A percentile compares a stretch with the other conserved stretches of the same genome.
Conservation (phyloP, 257 asterid species). For the Orobanche coerulescens region DNA sequence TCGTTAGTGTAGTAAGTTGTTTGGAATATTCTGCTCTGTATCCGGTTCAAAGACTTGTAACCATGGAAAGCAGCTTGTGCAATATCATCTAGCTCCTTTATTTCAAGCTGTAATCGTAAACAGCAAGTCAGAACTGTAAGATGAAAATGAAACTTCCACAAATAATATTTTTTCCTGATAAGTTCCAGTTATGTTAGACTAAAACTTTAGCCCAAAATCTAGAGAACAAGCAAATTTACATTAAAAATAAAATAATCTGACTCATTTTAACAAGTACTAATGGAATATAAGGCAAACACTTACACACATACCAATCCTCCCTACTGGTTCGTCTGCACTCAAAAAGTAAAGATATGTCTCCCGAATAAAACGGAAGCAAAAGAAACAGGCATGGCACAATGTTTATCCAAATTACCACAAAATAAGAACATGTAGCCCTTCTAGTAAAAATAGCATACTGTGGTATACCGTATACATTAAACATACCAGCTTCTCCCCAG, state of each 20-base stretch:
- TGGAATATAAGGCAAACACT: too few relatives aligned
- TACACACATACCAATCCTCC: too few relatives aligned
- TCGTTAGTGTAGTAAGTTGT: conserved; percentile 77
- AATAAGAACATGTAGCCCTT: conserved; percentile 15
- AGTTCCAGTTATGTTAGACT: not conserved
- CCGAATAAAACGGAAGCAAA: conserved; percentile 2
- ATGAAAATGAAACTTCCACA: conserved; percentile 20
- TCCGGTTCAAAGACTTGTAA: conserved; percentile 85
- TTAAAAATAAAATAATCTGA: not conserved
- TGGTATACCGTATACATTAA: conserved; percentile 18
- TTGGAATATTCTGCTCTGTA: conserved; percentile 92
- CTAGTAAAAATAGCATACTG: conserved; percentile 13
- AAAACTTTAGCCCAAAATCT: not conserved
- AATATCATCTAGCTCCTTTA: conserved; percentile 86
- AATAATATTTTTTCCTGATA: conserved; percentile 2
- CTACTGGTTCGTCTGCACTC: too few relatives aligned
- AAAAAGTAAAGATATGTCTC: conserved; percentile 3
- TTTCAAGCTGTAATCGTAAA: conserved; percentile 67
- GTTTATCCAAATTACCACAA: conserved; percentile 8
- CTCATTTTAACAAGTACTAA: conserved; percentile 1
- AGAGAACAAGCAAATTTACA: conserved; percentile 8
- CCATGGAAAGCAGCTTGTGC: conserved; percentile 99
- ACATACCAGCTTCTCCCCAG: conserved; percentile 86
- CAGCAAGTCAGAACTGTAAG: conserved; percentile 9
- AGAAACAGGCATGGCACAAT: conserved; percentile 3